These are phyloP conservation scores for Diaporthe sp. DNA, from an alignment of 2,329 filamentous ascomycete species.

Conservation along the genomic window DNA sequence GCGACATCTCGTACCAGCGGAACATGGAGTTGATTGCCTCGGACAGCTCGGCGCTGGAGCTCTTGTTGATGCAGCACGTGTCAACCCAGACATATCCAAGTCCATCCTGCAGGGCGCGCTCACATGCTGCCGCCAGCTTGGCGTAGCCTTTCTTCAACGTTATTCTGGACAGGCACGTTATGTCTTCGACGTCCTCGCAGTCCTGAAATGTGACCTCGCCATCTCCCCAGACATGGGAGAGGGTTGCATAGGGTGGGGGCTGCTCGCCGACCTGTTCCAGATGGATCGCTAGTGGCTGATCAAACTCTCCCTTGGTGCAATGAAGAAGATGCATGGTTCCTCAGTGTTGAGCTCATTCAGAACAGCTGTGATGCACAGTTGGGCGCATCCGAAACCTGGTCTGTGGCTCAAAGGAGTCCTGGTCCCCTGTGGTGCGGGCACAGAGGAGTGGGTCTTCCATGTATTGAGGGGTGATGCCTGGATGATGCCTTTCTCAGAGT, in stretches of 20 bases:
- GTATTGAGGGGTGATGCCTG: background rate
- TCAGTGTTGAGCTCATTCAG: background rate
- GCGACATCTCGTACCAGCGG: constrained; percentile 35
- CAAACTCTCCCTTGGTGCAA: background rate
- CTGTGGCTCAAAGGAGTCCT: background rate
- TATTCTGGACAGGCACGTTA: constrained; percentile 6
- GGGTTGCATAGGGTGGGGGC: constrained; percentile 25
- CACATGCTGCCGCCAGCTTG: constrained; percentile 10
- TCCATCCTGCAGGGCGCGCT: constrained; percentile 19
- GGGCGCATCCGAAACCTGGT: background rate
- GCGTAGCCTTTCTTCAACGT: constrained; percentile 18
- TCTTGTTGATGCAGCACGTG: constrained; percentile 40
- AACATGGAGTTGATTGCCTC: constrained; percentile 40
- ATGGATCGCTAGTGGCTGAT: background rate
- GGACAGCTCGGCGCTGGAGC: constrained; percentile 28
- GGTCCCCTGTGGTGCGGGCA: background rate
- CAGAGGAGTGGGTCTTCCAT: background rate
- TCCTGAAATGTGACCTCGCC: constrained; percentile 23
- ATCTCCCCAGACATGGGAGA: constrained; percentile 25
- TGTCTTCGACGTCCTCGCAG: constrained; percentile 3
- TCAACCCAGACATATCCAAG: constrained; percentile 34
- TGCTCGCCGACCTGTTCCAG: constrained; percentile 23
- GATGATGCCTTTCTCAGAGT: background rate
- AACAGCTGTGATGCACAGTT: background rate
- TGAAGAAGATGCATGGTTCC: constrained; percentile 4